Evolutionary conservation across 768 basidiomycete species (phyloP), one percentile per base, ranked within the genome.

Genomic region (Lepiota venenata): DNA sequence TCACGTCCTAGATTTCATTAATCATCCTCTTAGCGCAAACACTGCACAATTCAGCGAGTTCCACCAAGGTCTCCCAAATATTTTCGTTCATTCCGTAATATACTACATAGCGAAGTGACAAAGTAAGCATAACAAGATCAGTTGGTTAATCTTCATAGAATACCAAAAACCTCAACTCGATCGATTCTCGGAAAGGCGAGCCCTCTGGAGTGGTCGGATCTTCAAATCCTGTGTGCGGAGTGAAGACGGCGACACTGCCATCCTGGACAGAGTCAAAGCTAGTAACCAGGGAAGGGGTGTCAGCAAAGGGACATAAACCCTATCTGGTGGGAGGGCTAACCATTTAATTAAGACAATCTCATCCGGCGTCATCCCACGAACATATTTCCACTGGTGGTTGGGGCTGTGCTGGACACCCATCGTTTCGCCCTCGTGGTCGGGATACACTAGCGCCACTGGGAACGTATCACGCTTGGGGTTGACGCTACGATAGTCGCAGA

Each of bases 181-280:
- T 84, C 0, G 82, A 84, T 63, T 85, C 76, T 43, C 83, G 68
- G 3, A 69, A 63, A 4, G 77, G 78, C 0, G 79, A 70, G 42
- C 70, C 79, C 36, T 69, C 62, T 1, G 82, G 83, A 3, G 80
- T 82, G 1, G 69, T 68, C 1, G 79, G 76, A 55, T 86, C 83
- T 27, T 70, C 55, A 64, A 86, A 87, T 2, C 74, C 82, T n/a
- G 80, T 82, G 60, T 87, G 85, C 3, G 85, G 83, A 0, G 84
- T 82, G 49, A 85, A 75, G 12, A 71, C 60, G 0, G 83, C 80
- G 14, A 81, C 76, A 54, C 72, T 74, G 1, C 74, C 77, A 54
- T 78, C 74, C 49, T 74, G 66, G 21, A 70, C 35, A 0, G 74
- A 72, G 50, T 66, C 65, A 36, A 62, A 66, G 50, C 65, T 69